Evolutionary conservation across 2,329 filamentous ascomycete genomes (phyloP), one percentile per base, ranked within the genome.

Genomic region (Penicillium vulpinum): DNA sequence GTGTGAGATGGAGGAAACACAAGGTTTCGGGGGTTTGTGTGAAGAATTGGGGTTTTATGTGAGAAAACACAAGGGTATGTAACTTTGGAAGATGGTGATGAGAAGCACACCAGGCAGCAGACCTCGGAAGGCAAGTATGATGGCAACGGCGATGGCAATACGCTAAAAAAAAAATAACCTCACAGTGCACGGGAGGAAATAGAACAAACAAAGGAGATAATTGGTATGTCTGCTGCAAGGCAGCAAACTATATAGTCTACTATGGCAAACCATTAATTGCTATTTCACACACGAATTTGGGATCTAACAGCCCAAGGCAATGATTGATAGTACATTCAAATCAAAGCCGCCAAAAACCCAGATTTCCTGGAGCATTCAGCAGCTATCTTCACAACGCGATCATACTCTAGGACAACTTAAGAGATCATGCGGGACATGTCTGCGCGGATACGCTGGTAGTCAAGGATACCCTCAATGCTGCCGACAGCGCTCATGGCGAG

Each of bases 401-500:
- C 50, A 46, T 51, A 59, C 43, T 54, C 56, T 53, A 54, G 50
- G 45, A 47, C 43, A 58, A 58, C 51, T 61, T 59, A 67, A 41
- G 64, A 67, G 57, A 67, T 54, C 81, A 91, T 93, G 77, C 91
- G 87, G 82, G 86, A 91, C 89, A 94, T 94, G 75, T 94, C 91
- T 77, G 85, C 87, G 75, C 92, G 84, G 67, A 80, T 76, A 59
- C 77, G 72, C 64, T 77, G 70, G 70, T 78, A 78, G 69, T 78
- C 83, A 61, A 87, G 75, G 65, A 88, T 75, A 74, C 87, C 93
- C 85, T 97, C 94, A 73, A 97, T 92, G 80, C 86, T 88, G 67
- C 94, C 94, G 65, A 97, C 90, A 33, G 93, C 94, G 75, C 88
- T 92, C 76, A 99, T 85, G 71, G 94, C 94, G 70, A 99, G 83